Evolutionary conservation across 2,329 filamentous ascomycete genomes (phyloP).

Genomic region (Helotiales sp.): DNA sequence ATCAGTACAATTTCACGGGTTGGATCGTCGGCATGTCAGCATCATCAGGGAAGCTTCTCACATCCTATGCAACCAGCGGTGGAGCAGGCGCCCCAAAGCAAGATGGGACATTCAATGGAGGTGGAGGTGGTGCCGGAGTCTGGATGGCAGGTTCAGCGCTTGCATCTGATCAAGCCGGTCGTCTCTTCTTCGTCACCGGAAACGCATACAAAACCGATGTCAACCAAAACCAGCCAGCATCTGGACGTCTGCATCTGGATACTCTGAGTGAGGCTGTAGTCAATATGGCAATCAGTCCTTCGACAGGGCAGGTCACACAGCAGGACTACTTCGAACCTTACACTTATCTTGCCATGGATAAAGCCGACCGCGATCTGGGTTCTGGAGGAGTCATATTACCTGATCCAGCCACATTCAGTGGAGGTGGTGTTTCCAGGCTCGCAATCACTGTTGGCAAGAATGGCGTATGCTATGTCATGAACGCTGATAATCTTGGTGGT

Average conservation of each 20-base stretch:
- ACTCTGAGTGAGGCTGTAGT: slow-evolving; percentile 17
- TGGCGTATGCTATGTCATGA: slow-evolving; percentile 36
- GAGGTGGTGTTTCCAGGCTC: slow-evolving; percentile 25
- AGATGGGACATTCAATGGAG: slow-evolving; percentile 12
- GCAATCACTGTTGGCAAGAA: slow-evolving; percentile 35
- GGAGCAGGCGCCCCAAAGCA: slow-evolving; percentile 10
- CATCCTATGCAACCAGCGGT: slow-evolving; percentile 12
- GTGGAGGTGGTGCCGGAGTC: slow-evolving; percentile 16
- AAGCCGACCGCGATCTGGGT: slow-evolving; percentile 20
- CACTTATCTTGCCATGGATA: slow-evolving; percentile 15
- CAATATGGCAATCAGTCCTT: slow-evolving; percentile 16
- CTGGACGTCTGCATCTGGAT: slow-evolving; percentile 12
- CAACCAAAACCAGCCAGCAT: slow-evolving; percentile 12
- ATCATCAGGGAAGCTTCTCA: slow-evolving; percentile 13
- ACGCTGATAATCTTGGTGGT: slow-evolving; percentile 38
- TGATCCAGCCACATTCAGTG: slow-evolving; percentile 23
- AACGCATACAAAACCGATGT: slow-evolving; percentile 12
- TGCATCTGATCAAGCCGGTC: slow-evolving; percentile 12
- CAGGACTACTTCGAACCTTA: slow-evolving; percentile 20
- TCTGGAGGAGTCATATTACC: slow-evolving; percentile 15
- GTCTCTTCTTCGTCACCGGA: slow-evolving; percentile 18
- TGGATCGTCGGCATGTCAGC: slow-evolving; percentile 17
- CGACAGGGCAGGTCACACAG: slow-evolving; percentile 9
- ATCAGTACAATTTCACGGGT: slow-evolving; percentile 16
- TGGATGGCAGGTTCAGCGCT: slow-evolving; percentile 14